Evolutionary conservation across 305 asterid genomes (phyloP), one percentile per base, ranked within the genome.

Genomic region (Fraxinus sp.): DNA sequence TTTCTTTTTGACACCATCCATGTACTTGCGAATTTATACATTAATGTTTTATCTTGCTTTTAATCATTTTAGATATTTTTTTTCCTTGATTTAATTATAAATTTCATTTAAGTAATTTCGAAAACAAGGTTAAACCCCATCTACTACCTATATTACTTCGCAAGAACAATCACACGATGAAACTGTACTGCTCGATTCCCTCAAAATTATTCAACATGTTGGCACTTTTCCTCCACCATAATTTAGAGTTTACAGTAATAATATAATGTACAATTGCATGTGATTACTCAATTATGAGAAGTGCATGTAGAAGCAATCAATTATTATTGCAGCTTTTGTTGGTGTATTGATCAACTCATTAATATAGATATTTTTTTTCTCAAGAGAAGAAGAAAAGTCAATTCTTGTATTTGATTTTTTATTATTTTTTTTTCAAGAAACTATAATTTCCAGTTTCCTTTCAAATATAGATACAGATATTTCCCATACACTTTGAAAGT

Each of bases 261-360:
- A 55, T 62, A 9, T 24, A 24, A 6, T 64, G 72, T 14, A 20
- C 55, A 62, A 77, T 77, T 64, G 82, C 85, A 86, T 84, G 89
- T 86, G 89, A 81, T 75, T 78, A 84, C 80, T 28, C 30, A 28
- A 86, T 86, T 81, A 84, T 83, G 81, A 66, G 80, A 77, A 35
- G 13, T 59, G 82, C 84, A 84, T 81, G 89, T 81, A 82, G 80
- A 83, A 77, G 77, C 82, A 52, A 70, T 79, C 36, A 80, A 86
- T 32, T 79, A 66, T 57, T 49, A 30, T 80, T 72, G 70, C 78
- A 44, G 71, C 83, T 62, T 39, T 37, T 35, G 35, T 71, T 24
- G 74, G 84, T 78, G 30, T 74, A 44, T 49, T 75, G 81, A 80
- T 82, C 82, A 85, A 81, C 41, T 0, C 1, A 36, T 36, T 36